A percentile compares a stretch with the other conserved stretches of the same genome.
Evolutionary conservation across 106 monocot species (phyloP).

Genomic region (Alisma plantagoaquatica): DNA sequence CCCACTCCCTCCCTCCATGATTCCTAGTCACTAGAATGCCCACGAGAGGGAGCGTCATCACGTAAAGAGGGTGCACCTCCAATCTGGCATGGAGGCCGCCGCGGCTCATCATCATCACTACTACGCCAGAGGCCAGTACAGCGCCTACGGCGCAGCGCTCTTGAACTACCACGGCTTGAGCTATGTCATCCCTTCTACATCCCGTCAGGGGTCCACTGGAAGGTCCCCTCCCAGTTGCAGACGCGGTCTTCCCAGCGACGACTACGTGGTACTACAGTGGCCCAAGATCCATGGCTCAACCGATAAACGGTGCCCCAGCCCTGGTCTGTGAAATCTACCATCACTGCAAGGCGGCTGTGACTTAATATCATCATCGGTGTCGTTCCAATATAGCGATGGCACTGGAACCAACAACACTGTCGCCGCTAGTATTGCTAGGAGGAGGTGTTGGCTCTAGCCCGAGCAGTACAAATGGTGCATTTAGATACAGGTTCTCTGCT

Average conservation of each 20-base stretch:
- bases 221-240: not conserved
- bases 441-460: too few relatives aligned
- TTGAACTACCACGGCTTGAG: conserved; percentile 37
- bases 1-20: too few relatives aligned
- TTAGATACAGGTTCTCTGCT: too few relatives aligned
- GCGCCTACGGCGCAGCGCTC: too few relatives aligned
- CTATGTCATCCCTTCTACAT: not conserved
- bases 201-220: conserved; percentile 7
- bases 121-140: conserved; percentile 62
- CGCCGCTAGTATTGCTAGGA: too few relatives aligned
- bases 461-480: too few relatives aligned
- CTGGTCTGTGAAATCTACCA: conserved; percentile 8
- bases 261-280: conserved; percentile 9
- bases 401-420: too few relatives aligned
- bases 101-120: conserved; percentile 31
- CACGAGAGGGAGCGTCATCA: conserved; percentile 93
- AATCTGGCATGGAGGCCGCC: conserved; percentile 42
- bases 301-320: conserved; percentile 19
- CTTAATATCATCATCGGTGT: too few relatives aligned
- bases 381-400: too few relatives aligned
- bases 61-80: conserved; percentile 66
- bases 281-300: conserved; percentile 13
- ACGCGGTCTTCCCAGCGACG: not conserved
- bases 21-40: conserved; percentile 96
- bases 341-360: not conserved